A percentile compares a stretch with the other conserved stretches of the same genome.
phyloP scores from a whole-genome alignment of 257 asterid genomes.

The Solanum pinnatisectum region DNA sequence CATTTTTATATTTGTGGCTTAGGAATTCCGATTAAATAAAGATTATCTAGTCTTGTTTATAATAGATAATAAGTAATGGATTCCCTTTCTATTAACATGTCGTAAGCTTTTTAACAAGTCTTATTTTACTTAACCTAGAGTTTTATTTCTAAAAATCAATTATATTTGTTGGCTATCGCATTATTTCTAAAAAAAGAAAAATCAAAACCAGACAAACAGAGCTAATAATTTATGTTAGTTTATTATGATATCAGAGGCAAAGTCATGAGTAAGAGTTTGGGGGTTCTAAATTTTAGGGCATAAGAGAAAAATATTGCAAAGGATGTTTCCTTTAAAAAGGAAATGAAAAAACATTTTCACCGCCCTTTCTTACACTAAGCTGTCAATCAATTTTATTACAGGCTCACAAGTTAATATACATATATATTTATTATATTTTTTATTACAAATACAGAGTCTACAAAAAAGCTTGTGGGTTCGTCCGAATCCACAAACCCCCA shows the following conservation, averaged over 20 bases:
- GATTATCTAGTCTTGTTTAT: background rate
- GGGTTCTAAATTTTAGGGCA: too few relatives aligned
- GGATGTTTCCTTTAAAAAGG: too few relatives aligned
- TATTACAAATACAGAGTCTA: too few relatives aligned
- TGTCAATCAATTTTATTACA: too few relatives aligned
- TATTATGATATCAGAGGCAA: background rate
- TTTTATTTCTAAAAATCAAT: background rate
- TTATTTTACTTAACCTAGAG: background rate
- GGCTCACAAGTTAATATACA: too few relatives aligned
- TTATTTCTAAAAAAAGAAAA: background rate
- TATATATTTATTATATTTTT: too few relatives aligned
- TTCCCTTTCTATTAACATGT: background rate
- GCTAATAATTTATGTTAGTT: background rate
- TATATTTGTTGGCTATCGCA: background rate
- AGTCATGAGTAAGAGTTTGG: too few relatives aligned
- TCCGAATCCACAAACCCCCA: too few relatives aligned
- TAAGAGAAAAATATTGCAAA: too few relatives aligned
- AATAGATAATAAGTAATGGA: background rate
- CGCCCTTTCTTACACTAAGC: too few relatives aligned
- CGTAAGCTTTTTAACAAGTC: background rate
- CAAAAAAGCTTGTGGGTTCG: too few relatives aligned
- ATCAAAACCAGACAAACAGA: background rate
- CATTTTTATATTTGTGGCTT: background rate
- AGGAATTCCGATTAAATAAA: background rate
- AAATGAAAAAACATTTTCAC: too few relatives aligned